Evolutionary conservation across 2,329 filamentous ascomycete genomes (phyloP).

Genomic region (Orbilia javanica): DNA sequence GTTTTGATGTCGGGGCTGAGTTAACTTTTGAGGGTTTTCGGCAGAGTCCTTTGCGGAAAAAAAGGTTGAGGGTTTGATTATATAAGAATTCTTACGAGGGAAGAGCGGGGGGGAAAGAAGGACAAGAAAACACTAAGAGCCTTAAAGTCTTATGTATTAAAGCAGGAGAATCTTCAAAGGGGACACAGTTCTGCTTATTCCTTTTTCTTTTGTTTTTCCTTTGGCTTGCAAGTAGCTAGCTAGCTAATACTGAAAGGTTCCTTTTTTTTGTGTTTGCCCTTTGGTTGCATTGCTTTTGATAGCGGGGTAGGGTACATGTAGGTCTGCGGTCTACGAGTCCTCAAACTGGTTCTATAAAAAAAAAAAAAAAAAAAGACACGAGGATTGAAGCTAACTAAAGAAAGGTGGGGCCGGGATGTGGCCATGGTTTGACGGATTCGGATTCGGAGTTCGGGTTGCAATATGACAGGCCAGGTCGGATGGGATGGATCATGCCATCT

Average conservation of each 20-base stretch:
- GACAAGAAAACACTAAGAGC: conserved; percentile 1
- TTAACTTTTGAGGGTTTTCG: neutral
- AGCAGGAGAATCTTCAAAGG: neutral
- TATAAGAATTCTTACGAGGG: conserved; percentile 11
- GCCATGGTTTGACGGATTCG: neutral
- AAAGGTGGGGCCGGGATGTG: neutral
- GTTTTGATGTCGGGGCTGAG: neutral
- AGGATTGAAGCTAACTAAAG: too few species aligned
- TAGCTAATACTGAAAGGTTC: neutral
- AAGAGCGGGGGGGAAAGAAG: neutral
- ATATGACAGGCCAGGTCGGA: neutral
- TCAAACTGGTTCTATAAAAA: neutral
- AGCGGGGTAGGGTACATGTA: conserved; percentile 9
- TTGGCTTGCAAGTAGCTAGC: too few species aligned
- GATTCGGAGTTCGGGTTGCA: neutral
- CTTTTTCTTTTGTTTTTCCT: neutral
- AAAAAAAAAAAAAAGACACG: too few species aligned
- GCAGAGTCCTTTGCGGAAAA: neutral
- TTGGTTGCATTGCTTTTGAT: conserved; percentile 13
- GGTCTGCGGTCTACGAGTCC: neutral
- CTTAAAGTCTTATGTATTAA: neutral
- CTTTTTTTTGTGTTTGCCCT: neutral
- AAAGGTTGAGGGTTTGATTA: conserved; percentile 8
- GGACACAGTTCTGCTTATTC: neutral
- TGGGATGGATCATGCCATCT: neutral